Evolutionary conservation across 345 rosid genomes (phyloP), one percentile per base, ranked within the genome.

Genomic region (Heritiera littoralis): DNA sequence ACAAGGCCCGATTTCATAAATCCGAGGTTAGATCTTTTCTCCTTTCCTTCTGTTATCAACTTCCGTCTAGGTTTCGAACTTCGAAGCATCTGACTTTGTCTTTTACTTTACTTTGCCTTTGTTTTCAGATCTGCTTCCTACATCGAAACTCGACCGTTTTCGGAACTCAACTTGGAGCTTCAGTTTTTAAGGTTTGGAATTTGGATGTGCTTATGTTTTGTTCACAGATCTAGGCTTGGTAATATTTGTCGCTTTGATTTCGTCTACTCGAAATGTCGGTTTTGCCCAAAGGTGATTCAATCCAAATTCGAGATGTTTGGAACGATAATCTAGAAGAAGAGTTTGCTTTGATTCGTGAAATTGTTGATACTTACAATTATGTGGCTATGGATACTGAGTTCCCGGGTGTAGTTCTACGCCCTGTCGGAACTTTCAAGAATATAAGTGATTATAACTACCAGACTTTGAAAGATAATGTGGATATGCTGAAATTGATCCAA

Each of bases 381-480:
- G 85, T 93, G 0, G 98, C 98, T 0, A 93, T 93, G 98, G 98
- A 93, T 86, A 90, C 98, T 2, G 98, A 94, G 90, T 94, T 94
- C 83, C 98, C 98, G 0, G 98, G 98, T 9, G 98, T 94, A 0
- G 98, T 94, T 54, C 73, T 86, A 38, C 94, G 95, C 1, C 98
- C 98, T 0, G 90, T 94, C 0, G 95, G 93, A 32, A 86, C 84
- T 77, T 94, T 92, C 58, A 94, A 92, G 90, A 85, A 90, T 76
- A 92, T 92, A n/a, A 92, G 79, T 43, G 98, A 94, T 18, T 91
- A 85, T 32, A 92, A 94, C 83, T 94, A 94, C 65, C 89, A 83
- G 38, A 94, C 97, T 32, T 81, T 94, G 85, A 94, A 94, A 68
- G 94, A 91, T 74, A 94, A 94, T 40, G 98, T 94, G 0, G 93